Conservation (phyloP, 192 early-diverging fungal genomes). For the Kickxella alabastrina region DNA sequence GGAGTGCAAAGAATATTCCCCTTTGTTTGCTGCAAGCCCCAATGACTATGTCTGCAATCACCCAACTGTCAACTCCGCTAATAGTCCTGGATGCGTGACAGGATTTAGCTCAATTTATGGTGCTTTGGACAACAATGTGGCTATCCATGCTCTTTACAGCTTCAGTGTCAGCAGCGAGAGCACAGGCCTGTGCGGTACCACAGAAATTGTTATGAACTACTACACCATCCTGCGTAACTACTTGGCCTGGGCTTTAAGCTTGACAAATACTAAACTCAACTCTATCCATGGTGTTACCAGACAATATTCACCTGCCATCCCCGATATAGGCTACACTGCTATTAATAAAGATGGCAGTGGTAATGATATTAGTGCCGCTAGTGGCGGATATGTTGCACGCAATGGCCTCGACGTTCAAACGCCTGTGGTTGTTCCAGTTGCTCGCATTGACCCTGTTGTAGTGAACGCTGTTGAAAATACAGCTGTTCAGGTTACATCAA, state of each 20-base stretch:
- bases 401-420: slow-evolving; percentile 1
- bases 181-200: slow-evolving; percentile 11
- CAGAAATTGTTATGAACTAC: slow-evolving; percentile 12
- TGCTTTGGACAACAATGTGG: slow-evolving; percentile 1
- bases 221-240: slow-evolving; percentile 32
- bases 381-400: not conserved
- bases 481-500: not conserved
- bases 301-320: not conserved
- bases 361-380: not conserved
- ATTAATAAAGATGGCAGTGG: no score
- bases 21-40: slow-evolving; percentile 8
- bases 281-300: not conserved
- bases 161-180: slow-evolving; percentile 10
- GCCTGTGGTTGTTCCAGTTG: no score
- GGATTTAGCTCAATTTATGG: slow-evolving; percentile 17
- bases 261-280: not conserved
- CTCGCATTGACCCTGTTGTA: no score
- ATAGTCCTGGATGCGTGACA: slow-evolving; percentile 11
- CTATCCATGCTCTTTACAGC: slow-evolving; percentile 16
- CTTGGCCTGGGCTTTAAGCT: slow-evolving; percentile 9
- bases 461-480: no score
- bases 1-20: not conserved
- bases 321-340: not conserved
- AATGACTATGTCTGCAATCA: slow-evolving; percentile 18
- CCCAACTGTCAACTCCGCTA: slow-evolving; percentile 3